Percentiles rank a stretch among this genome's conserved stretches.
Evolutionary conservation across 1,139 yeast species (phyloP).

Genomic region (Meyerozyma carpophila): DNA sequence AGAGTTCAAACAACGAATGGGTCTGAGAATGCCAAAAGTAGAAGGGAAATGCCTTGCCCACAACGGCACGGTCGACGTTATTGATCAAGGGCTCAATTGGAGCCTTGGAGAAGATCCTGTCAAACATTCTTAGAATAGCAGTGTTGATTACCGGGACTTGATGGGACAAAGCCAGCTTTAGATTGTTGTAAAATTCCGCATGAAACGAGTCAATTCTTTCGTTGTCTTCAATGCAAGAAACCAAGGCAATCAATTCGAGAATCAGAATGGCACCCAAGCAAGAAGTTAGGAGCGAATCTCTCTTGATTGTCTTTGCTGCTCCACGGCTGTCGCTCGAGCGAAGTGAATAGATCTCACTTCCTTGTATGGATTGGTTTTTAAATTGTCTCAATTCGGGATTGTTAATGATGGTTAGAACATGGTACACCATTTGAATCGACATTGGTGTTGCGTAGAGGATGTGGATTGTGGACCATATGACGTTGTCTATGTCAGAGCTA

Average conservation of each 20-base stretch:
- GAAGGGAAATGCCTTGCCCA: slow-evolving; percentile 29
- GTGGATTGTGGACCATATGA: not conserved
- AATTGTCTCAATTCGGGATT: not conserved
- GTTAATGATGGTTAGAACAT: not conserved
- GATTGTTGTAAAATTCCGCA: slow-evolving; percentile 20
- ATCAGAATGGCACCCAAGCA: slow-evolving; percentile 47
- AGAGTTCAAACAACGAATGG: slow-evolving; percentile 36
- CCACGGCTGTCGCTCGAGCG: not conserved
- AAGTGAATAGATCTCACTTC: not conserved
- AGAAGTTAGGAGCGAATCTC: slow-evolving; percentile 20
- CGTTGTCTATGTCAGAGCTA: not conserved
- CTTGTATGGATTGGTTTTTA: not conserved
- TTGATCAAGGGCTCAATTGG: slow-evolving; percentile 13
- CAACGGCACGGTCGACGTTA: slow-evolving; percentile 7
- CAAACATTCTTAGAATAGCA: slow-evolving; percentile 27
- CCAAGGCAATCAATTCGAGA: slow-evolving; percentile 17
- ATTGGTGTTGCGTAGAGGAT: not conserved
- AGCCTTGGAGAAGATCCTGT: slow-evolving; percentile 27
- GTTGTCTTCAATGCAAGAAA: slow-evolving; percentile 11
- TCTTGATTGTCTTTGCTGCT: not conserved
- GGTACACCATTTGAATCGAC: not conserved
- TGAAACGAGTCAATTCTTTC: slow-evolving; percentile 16
- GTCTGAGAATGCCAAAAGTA: slow-evolving; percentile 47
- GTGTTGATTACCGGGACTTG: slow-evolving; percentile 28
- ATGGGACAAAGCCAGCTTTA: slow-evolving; percentile 17